Evolutionary conservation across 2,329 filamentous ascomycete species (phyloP), one percentile per base, ranked within the genome.

Genomic region (Phyllosticta citrichinensis): DNA sequence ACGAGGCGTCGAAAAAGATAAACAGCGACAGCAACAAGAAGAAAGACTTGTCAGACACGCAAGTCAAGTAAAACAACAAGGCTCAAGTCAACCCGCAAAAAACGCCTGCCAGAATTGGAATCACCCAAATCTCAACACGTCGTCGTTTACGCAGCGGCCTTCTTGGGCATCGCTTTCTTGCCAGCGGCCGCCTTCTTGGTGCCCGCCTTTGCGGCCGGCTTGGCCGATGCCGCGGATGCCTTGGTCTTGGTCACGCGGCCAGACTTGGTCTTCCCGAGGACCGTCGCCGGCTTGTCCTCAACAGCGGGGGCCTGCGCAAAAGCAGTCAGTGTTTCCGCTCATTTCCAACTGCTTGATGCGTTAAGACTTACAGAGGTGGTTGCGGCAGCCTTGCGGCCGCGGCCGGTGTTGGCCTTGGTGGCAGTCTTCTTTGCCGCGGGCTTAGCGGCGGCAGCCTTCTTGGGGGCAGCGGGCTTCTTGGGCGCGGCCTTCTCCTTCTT

Each of bases 221-320:
- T 65, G 12, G 75, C 71, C 12, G 27, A 30, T 30, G 74, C 70
- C 35, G 77, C 73, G 56, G 80, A 79, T 62, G 79, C 76, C 47
- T 80, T 77, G 24, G 81, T 79, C 84, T 94, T 95, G 68, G 87
- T 84, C 68, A 95, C 87, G 67, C 91, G 87, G 56, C 91, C 90
- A 59, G 89, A 87, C 84, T 94, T 94, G 74, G 90, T 92, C 84
- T 89, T 92, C 73, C 82, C 83, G 58, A 91, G 77, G 56, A 87
- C 81, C 69, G 86, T 85, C 22, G 77, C 70, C 64, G 85, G 80
- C 76, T 87, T 86, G 67, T 90, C 86, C 62, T 86, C 81, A 56
- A 87, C 79, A 65, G 86, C 86, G 62, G 85, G 83, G 17, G 84
- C 61, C 61, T 62, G 40, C n/a, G 27, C 1, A 85, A 40, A 66